phyloP scores from a whole-genome alignment of 169 alveolate species.

The Plasmodium cynomolgi region DNA sequence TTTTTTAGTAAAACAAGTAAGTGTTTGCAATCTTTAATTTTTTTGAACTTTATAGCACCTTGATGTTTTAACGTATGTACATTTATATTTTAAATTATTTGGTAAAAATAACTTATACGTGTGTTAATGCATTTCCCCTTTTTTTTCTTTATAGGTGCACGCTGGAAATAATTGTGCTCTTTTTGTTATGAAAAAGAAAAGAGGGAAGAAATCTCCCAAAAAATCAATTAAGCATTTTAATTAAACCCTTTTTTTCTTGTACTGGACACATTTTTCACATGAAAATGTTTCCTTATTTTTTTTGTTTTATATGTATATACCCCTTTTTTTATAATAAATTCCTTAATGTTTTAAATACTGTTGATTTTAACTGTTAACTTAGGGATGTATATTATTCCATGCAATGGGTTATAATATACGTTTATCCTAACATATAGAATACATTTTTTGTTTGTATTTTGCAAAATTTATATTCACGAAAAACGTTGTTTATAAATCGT shows the following conservation, averaged over 20 bases:
- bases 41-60: not conserved
- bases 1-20: constrained; percentile 67
- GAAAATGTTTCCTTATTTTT: constrained; percentile 15
- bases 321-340: not conserved
- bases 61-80: not conserved
- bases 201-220: constrained; percentile 24
- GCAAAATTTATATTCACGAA: not conserved
- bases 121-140: not conserved
- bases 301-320: not conserved
- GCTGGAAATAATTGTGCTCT: constrained; percentile 53
- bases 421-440: not conserved
- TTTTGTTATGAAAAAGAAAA: constrained; percentile 63
- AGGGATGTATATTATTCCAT: not conserved
- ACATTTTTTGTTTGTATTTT: not conserved
- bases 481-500: not conserved
- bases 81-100: not conserved
- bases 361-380: not conserved
- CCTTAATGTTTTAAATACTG: not conserved
- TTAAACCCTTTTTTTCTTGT: constrained; percentile 17
- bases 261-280: not conserved
- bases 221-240: constrained; percentile 43
- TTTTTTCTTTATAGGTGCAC: constrained; percentile 49
- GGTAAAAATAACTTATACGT: constrained; percentile 2
- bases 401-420: not conserved
- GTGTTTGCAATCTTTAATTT: constrained; percentile 10